Conservation (phyloP, 225 moss, liverwort and hornwort genomes). For the Ulota crispa region DNA sequence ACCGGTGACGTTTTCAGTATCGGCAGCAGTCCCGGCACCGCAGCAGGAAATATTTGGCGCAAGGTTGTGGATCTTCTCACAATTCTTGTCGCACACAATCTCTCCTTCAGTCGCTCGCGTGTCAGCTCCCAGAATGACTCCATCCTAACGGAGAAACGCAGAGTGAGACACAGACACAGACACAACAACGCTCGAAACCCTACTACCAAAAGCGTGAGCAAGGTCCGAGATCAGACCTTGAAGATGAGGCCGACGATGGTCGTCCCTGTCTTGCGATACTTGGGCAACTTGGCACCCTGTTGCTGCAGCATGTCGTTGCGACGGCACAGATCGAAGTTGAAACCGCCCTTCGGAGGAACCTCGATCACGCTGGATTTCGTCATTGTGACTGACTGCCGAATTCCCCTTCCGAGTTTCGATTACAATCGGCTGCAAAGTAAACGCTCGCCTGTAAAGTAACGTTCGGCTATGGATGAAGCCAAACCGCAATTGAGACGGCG, state of each 20-base stretch:
- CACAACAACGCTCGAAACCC: background rate
- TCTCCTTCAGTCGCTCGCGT: constrained; percentile 96
- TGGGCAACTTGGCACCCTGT: constrained; percentile 72
- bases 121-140: constrained; percentile 95
- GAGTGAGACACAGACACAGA: background rate
- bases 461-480: background rate
- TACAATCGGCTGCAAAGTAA: background rate
- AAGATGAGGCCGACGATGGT: constrained; percentile 94
- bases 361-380: constrained; percentile 55
- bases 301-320: constrained; percentile 85
- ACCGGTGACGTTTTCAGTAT: constrained; percentile 99
- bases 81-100: constrained; percentile 98
- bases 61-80: constrained; percentile 97
- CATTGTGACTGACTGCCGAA: constrained; percentile 30
- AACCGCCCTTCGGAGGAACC: constrained; percentile 70
- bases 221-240: constrained; percentile 40
- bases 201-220: background rate
- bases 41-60: constrained; percentile 97
- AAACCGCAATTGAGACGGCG: background rate
- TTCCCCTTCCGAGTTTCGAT: background rate
- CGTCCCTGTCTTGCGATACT: constrained; percentile 91
- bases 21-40: constrained; percentile 95
- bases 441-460: background rate
- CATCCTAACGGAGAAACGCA: constrained; percentile 56
- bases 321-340: constrained; percentile 83